Evolutionary conservation across 495 filamentous ascomycete genomes (phyloP).

Genomic region (Podospora australis): DNA sequence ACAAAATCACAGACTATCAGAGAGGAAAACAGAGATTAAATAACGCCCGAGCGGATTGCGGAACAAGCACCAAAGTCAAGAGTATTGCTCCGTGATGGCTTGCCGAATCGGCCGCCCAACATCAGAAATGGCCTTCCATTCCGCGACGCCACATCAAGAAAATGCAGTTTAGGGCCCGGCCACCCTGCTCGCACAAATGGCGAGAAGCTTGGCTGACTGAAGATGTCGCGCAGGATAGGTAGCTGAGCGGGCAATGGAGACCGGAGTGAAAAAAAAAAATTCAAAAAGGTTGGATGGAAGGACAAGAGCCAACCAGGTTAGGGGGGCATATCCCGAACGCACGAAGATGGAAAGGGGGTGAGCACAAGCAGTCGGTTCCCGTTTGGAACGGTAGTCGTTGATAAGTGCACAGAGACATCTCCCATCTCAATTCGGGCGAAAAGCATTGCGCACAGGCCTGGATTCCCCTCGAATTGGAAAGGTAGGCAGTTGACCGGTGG

Average conservation of each 20-base stretch:
- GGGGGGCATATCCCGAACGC: not conserved
- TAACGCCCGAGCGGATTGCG: no score
- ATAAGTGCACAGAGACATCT: not conserved
- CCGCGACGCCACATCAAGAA: slow-evolving; percentile 9
- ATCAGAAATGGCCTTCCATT: slow-evolving; percentile 3
- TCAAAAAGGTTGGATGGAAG: not conserved
- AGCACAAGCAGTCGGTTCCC: not conserved
- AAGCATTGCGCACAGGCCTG: no score
- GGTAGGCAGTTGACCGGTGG: no score
- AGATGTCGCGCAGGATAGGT: not conserved
- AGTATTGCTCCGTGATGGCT: not conserved
- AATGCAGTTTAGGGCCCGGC: not conserved
- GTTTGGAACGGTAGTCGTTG: not conserved
- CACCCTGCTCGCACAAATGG: not conserved
- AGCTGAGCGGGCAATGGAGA: not conserved
- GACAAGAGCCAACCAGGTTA: not conserved
- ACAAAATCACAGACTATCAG: no score
- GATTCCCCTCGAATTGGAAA: no score
- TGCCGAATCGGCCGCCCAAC: not conserved
- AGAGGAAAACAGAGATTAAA: no score
- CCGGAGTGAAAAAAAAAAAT: not conserved
- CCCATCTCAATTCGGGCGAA: no score
- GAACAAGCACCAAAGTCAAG: not conserved
- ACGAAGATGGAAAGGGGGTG: not conserved
- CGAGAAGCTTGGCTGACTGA: no score